Percentiles rank a stretch among this genome's conserved stretches.
Evolutionary conservation across 2,329 filamentous ascomycete genomes (phyloP).

Genomic region (Aphanoascus verrucosus): DNA sequence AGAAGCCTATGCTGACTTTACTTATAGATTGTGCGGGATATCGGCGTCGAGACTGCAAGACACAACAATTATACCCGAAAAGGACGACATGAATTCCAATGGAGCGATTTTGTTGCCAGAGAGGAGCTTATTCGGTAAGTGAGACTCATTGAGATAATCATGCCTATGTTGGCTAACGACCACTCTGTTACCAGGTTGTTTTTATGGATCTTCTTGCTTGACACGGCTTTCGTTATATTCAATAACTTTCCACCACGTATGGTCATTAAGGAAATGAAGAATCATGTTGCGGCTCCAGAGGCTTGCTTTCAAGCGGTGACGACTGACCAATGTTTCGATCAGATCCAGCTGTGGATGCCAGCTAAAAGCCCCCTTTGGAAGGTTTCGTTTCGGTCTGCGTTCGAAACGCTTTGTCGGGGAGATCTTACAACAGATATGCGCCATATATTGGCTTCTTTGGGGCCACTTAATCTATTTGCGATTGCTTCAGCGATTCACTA

Average conservation of each 20-base stretch:
- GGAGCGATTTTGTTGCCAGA: neutral
- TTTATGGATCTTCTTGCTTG: neutral
- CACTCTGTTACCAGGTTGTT: neutral
- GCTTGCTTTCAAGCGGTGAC: neutral
- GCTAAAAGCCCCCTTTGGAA: neutral
- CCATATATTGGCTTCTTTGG: conserved; percentile 1
- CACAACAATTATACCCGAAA: neutral
- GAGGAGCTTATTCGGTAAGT: conserved; percentile 4
- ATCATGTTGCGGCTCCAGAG: conserved; percentile 1
- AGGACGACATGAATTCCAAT: conserved; percentile 1
- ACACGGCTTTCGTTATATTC: conserved; percentile 4
- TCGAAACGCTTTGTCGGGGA: conserved; percentile 1
- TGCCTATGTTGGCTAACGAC: neutral
- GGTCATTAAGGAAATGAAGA: conserved; percentile 6
- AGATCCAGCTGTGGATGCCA: conserved; percentile 2
- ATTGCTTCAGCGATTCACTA: conserved; percentile 4
- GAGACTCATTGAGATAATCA: neutral
- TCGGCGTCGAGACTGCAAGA: neutral
- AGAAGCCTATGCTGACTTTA: neutral
- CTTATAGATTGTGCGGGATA: neutral
- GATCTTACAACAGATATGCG: conserved; percentile 2
- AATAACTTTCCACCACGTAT: conserved; percentile 1
- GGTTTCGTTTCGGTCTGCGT: conserved; percentile 3
- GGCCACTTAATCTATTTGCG: neutral
- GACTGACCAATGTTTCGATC: neutral